Evolutionary conservation across 345 rosid genomes (phyloP).

Genomic region (Physaria fendleri): DNA sequence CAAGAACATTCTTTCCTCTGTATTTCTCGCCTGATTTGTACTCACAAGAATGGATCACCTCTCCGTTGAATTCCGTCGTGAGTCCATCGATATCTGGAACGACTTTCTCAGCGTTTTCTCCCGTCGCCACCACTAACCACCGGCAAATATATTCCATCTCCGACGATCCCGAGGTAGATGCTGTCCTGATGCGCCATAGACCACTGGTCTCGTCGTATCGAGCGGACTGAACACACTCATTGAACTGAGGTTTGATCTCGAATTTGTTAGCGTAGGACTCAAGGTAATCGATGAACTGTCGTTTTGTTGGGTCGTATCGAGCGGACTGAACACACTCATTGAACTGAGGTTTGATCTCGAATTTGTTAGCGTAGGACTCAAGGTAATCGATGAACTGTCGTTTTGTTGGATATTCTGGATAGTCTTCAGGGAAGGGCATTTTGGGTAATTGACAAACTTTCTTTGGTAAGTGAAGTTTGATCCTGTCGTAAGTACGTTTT

Average conservation of each 20-base stretch:
- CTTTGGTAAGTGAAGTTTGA: constrained; percentile 73
- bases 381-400: too few relatives aligned
- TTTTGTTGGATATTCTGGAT: constrained; percentile 73
- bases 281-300: constrained; percentile 68
- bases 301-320: too few relatives aligned
- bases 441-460: constrained; percentile 78
- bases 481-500: constrained; percentile 66
- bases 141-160: constrained; percentile 81
- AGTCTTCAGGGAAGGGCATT: constrained; percentile 65
- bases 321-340: constrained; percentile 86
- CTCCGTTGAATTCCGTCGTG: constrained; percentile 50
- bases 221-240: constrained; percentile 77
- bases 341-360: constrained; percentile 64
- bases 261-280: constrained; percentile 57
- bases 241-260: constrained; percentile 66
- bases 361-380: constrained; percentile 51
- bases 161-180: constrained; percentile 26
- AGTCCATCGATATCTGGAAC: constrained; percentile 71
- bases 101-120: constrained; percentile 85
- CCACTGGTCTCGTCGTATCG: constrained; percentile 72
- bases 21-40: constrained; percentile 81
- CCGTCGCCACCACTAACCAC: constrained; percentile 96
- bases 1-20: constrained; percentile 61
- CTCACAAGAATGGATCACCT: constrained; percentile 57
- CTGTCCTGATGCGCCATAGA: constrained; percentile 65